Base-by-base conservation (phyloP, 148 eudicot genomes). In the Nepenthes gracilis region DNA sequence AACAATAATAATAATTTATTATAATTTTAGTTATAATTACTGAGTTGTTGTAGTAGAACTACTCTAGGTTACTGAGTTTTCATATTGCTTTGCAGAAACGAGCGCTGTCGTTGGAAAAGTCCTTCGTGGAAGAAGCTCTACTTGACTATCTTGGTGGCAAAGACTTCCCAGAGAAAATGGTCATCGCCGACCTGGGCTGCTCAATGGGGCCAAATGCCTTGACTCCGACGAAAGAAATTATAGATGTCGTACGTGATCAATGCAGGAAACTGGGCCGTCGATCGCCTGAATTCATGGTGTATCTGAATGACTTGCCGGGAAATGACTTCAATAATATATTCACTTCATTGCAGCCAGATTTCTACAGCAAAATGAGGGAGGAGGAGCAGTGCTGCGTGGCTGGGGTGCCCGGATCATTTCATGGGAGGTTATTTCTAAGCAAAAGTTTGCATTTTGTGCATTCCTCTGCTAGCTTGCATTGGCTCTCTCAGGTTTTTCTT, bases 391-490 rank as follows among this genome's bases (percentile, higher is more conserved):
- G 88, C 67, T 84, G 67, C 40, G 38, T 87, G 1, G 73, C 75
- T 0, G 85, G 72, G 0, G 68, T 76, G 12, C 76, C 91, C 1
- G 95, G 95, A 13, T 76, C 80, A 11, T 90, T 84, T 49, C 80
- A 86, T 54, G 86, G 83, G 2, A 82, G 88, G 55, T 64, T 90
- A 56, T 80, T 86, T 33, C 86, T 88, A 0, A 33, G 33, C 35
- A 43, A 62, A 6, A 67, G 83, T 43, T 43, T 86, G 64, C 82
- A 90, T 64, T 82, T 90, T 58, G 83, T 80, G 37, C 88, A 86
- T 66, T 86, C 97, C 43, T 90, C 95, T 60, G 80, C 78, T 40
- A 84, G 92, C 65, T 80, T 90, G 64, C 95, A 87, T 35, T 86
- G 91, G 91, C 81, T 86, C 13, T 86, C 97, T 56, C 81, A 82